Evolutionary conservation across 345 rosid genomes (phyloP), one percentile per base, ranked within the genome.

Genomic region (Boechera divaricarpa): DNA sequence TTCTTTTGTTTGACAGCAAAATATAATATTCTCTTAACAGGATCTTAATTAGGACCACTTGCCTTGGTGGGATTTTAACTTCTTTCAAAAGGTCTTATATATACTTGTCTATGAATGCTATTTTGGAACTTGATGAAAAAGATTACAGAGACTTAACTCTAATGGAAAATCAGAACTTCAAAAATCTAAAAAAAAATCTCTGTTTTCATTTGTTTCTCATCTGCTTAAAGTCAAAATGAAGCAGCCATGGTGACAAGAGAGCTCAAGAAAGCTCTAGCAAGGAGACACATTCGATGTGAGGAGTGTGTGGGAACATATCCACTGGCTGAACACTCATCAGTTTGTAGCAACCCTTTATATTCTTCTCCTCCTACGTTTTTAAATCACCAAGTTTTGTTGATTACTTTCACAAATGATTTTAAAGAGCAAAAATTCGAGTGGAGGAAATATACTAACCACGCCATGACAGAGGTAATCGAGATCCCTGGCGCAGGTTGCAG

Each of bases 221-320:
- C 63, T 31, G 52, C n/a, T 52, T 53, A 18, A n/a, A 61, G 15
- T 53, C 56, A 18, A 70, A 54, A 55, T 35, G 67, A 54, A 63
- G 76, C 45, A 31, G 39, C 63, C 44, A 61, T 42, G 18, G 75
- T 54, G 15, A 53, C 51, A 21, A 61, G 21, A 10, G 16, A 12
- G 56, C 28, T 89, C 87, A 89, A 73, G 84, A 55, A 67, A 92
- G 93, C 90, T 94, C 97, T 41, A 92, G 69, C 10, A 82, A 81
- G 82, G 93, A 92, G 60, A 94, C 89, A 73, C 97, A 94, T 77
- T 94, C 98, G 2, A 90, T 90, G 52, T 94, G 98, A 42, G 98
- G 97, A 10, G 97, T 91, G 82, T 94, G 97, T 57, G 97, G 97
- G 77, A 94, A 94, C 98, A 92, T 94, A 83, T 94, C 97, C 48